Conservation (phyloP, 2,329 filamentous ascomycete genomes). For the Teratosphaeria destructans region DNA sequence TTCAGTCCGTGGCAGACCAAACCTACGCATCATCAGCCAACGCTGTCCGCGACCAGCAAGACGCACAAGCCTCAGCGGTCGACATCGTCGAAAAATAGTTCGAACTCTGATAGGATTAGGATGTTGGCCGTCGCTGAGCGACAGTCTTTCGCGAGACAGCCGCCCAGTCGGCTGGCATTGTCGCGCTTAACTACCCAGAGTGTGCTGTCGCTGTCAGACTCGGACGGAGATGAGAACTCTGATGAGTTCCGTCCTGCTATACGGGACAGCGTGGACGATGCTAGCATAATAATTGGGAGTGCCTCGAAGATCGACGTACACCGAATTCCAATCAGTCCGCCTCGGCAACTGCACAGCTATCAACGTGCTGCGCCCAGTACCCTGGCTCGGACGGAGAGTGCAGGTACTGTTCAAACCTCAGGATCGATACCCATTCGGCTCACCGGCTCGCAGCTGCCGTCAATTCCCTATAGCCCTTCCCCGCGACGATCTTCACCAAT, state of each 20-base stretch:
- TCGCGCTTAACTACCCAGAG: slow-evolving; percentile 8
- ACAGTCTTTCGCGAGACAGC: background rate
- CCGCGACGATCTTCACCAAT: background rate
- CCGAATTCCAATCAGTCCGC: slow-evolving; percentile 3
- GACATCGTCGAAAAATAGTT: background rate
- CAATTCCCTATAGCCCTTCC: background rate
- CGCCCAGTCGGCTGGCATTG: slow-evolving; percentile 6
- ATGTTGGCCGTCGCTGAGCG: background rate
- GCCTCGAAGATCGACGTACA: slow-evolving; percentile 1
- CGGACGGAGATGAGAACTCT: slow-evolving; percentile 28
- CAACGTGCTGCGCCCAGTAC: slow-evolving; percentile 4
- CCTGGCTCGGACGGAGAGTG: slow-evolving; percentile 3
- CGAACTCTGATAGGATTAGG: background rate
- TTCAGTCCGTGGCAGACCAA: slow-evolving; percentile 7
- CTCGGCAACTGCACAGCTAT: slow-evolving; percentile 8
- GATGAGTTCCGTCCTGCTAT: slow-evolving; percentile 3
- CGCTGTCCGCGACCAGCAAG: background rate
- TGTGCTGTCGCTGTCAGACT: slow-evolving; percentile 13
- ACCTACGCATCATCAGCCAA: slow-evolving; percentile 2
- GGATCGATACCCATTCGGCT: slow-evolving; percentile 19
- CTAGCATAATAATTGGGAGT: background rate
- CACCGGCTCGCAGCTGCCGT: slow-evolving; percentile 5
- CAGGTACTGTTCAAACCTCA: slow-evolving; percentile 13
- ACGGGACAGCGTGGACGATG: slow-evolving; percentile 2
- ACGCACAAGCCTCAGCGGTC: background rate